These are phyloP conservation scores for Fraxinus dipetala DNA, from an alignment of 305 asterid genomes.

Conservation along the genomic window DNA sequence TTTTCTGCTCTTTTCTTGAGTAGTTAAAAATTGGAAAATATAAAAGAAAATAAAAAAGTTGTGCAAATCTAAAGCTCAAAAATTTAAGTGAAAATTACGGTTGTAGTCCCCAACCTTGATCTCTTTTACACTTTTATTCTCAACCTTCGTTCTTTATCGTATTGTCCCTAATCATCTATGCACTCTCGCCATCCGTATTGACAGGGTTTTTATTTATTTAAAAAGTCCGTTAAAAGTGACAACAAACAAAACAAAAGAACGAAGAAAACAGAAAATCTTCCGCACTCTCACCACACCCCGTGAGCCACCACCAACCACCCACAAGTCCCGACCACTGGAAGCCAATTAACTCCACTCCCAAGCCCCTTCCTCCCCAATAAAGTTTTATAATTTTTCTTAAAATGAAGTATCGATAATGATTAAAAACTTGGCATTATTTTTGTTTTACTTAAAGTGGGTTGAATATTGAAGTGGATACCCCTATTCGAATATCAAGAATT, in stretches of 20 bases:
- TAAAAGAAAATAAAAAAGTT: neutral
- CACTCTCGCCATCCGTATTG: neutral
- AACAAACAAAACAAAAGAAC: neutral
- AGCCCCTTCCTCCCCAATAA: neutral
- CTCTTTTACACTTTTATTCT: neutral
- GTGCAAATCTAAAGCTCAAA: neutral
- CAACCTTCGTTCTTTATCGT: neutral
- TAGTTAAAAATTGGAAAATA: neutral
- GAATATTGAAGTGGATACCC: neutral
- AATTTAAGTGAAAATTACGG: neutral
- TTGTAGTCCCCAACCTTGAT: neutral
- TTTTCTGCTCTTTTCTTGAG: neutral
- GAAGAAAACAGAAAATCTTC: neutral
- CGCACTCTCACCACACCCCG: neutral
- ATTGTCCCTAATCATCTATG: neutral
- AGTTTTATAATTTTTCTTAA: neutral
- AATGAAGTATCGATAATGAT: neutral
- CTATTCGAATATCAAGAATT: neutral
- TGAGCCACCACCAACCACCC: neutral
- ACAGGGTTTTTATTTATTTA: too few relatives aligned
- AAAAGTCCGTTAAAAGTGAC: neutral
- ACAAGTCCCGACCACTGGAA: neutral
- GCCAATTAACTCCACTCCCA: neutral
- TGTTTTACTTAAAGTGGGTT: neutral
- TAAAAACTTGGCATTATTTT: neutral